Percentiles rank a stretch among this genome's conserved stretches.
These are phyloP conservation scores for Astrothelium macrocarpum DNA, from an alignment of 495 filamentous ascomycete genomes.

Conservation along the genomic window DNA sequence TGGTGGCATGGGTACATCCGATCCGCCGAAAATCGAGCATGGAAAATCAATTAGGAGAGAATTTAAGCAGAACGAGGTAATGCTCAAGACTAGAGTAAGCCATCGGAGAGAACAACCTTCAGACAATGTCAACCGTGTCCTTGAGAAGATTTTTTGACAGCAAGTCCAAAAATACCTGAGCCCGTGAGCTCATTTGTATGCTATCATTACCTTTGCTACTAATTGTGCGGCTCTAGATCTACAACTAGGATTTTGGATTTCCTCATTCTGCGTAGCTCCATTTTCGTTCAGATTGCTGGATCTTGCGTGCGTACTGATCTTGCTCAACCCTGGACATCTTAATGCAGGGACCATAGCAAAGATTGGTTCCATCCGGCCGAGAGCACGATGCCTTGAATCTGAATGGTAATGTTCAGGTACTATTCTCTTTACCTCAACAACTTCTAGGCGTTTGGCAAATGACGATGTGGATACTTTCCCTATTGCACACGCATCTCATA, in stretches of 20 bases:
- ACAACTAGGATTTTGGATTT: neutral
- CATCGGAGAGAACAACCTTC: neutral
- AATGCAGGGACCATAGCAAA: neutral
- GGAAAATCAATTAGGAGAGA: neutral
- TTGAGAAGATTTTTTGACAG: neutral
- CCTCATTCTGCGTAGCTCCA: neutral
- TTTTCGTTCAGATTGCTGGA: neutral
- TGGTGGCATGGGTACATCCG: neutral
- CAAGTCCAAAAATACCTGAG: no score
- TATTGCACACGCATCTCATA: no score
- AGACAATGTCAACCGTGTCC: neutral
- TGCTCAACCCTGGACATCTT: neutral
- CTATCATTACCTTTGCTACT: no score
- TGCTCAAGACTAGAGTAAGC: neutral
- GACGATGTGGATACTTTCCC: no score
- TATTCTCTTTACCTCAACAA: no score
- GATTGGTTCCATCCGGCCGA: neutral
- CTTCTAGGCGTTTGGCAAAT: no score
- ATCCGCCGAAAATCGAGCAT: neutral
- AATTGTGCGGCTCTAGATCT: no score
- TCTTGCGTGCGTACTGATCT: neutral
- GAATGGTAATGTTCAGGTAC: no score
- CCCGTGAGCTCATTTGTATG: no score
- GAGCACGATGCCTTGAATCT: neutral
- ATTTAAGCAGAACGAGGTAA: slow-evolving; percentile 1